Percentiles rank a stretch among this genome's conserved stretches.
Evolutionary conservation across 2,329 filamentous ascomycete genomes (phyloP).

Genomic region (Zarea fungicola): DNA sequence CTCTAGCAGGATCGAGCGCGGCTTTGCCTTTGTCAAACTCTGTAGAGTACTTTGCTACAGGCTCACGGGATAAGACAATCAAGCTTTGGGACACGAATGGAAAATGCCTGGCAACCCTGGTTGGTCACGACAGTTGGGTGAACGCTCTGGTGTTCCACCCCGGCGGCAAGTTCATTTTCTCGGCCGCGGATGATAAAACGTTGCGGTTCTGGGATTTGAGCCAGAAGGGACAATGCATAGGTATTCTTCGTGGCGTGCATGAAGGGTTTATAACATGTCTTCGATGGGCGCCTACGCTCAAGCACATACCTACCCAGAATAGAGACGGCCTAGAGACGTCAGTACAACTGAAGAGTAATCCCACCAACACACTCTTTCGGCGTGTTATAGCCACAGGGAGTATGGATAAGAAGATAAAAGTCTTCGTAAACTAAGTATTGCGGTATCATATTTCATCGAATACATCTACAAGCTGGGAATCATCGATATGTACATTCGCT

Average conservation of each 20-base stretch:
- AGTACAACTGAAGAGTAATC: slow-evolving; percentile 43
- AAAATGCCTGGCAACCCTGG: slow-evolving; percentile 74
- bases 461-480: no score
- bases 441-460: no score
- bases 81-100: slow-evolving; percentile 82
- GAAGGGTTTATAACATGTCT: slow-evolving; percentile 81
- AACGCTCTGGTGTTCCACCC: slow-evolving; percentile 83
- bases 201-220: slow-evolving; percentile 88
- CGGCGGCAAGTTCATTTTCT: slow-evolving; percentile 83
- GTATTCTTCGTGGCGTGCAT: slow-evolving; percentile 70
- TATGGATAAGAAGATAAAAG: slow-evolving; percentile 71
- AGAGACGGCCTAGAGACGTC: slow-evolving; percentile 31
- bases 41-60: slow-evolving; percentile 86
- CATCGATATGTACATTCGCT: no score
- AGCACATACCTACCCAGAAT: slow-evolving; percentile 15
- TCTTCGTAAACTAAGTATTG: slow-evolving; percentile 33
- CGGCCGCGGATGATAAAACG: slow-evolving; percentile 83
- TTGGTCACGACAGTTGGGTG: slow-evolving; percentile 93
- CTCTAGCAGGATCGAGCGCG: slow-evolving; percentile 77
- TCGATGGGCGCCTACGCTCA: slow-evolving; percentile 70
- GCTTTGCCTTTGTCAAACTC: slow-evolving; percentile 66
- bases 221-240: slow-evolving; percentile 86
- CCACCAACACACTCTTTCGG: slow-evolving; percentile 58
- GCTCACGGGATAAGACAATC: slow-evolving; percentile 84
- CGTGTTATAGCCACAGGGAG: slow-evolving; percentile 82